A percentile compares a stretch with the other conserved stretches of the same genome.
These are phyloP conservation scores for Stephania cephalantha DNA, from an alignment of 164 flowering plant species.

Conservation along the genomic window DNA sequence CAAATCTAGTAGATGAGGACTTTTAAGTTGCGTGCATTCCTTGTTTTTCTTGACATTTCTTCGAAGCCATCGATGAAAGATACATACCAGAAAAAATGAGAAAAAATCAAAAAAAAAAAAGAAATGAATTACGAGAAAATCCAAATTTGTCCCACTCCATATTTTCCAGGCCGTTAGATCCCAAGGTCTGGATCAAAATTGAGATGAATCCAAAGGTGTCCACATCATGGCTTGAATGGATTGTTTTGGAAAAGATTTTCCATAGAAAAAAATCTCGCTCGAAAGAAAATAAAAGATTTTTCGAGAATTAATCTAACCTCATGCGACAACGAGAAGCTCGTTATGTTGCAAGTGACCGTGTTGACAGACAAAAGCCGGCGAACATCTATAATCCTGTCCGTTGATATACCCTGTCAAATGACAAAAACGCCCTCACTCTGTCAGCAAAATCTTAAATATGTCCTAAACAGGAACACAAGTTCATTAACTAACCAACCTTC, in stretches of 20 bases:
- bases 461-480: background rate
- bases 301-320: constrained; percentile 43
- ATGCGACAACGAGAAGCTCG: constrained; percentile 75
- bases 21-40: background rate
- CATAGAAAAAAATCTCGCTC: background rate
- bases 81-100: no score
- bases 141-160: background rate
- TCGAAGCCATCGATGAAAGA: background rate
- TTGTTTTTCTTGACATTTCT: background rate
- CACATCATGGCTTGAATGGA: background rate
- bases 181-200: background rate
- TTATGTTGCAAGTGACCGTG: constrained; percentile 60
- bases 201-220: background rate
- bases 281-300: background rate
- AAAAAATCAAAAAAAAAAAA: background rate
- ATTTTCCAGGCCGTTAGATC: no score
- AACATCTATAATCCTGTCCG: constrained; percentile 86
- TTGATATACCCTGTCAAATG: constrained; percentile 80
- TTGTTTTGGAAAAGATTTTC: background rate
- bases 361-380: constrained; percentile 72
- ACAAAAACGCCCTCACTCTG: background rate
- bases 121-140: background rate
- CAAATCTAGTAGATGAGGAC: no score
- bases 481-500: no score
- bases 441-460: background rate